These are phyloP conservation scores for Dioscorea alata DNA, from an alignment of 106 monocot species.

Conservation along the genomic window DNA sequence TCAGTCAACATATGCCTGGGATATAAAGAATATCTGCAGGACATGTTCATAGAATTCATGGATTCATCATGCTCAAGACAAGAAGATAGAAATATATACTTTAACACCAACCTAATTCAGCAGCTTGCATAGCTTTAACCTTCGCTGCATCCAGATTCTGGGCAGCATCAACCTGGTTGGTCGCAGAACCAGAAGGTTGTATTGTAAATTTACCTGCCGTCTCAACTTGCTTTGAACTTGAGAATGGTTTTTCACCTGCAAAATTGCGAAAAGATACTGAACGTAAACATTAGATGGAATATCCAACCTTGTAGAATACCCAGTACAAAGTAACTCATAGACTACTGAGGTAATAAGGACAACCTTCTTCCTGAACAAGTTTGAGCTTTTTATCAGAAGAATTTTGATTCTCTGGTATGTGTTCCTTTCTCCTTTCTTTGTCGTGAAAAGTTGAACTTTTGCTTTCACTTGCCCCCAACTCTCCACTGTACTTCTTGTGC, in stretches of 20 bases:
- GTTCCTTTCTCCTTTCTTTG: constrained; percentile 13
- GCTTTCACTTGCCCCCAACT: constrained; percentile 18
- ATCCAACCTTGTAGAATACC: no score
- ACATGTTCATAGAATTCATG: no score
- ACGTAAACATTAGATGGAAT: no score
- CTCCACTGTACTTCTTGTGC: constrained; percentile 18
- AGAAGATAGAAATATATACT: not conserved
- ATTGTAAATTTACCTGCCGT: constrained; percentile 18
- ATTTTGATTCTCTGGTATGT: constrained; percentile 1
- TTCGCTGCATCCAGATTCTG: constrained; percentile 72
- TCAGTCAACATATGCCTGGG: no score
- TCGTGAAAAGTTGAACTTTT: constrained; percentile 1
- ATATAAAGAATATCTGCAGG: no score
- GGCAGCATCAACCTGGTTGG: constrained; percentile 25
- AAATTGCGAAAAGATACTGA: not conserved
- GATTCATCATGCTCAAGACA: no score
- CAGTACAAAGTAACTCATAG: no score
- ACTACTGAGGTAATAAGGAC: no score
- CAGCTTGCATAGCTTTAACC: constrained; percentile 93
- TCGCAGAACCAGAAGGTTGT: constrained; percentile 13
- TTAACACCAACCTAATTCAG: constrained; percentile 61
- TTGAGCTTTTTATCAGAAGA: constrained; percentile 33
- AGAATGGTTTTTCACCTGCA: constrained; percentile 34
- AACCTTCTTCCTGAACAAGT: constrained; percentile 16
- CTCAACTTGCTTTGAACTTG: constrained; percentile 27